Conservation (phyloP, 1,284 basidiomycete genomes). For the Mycena sp. region DNA sequence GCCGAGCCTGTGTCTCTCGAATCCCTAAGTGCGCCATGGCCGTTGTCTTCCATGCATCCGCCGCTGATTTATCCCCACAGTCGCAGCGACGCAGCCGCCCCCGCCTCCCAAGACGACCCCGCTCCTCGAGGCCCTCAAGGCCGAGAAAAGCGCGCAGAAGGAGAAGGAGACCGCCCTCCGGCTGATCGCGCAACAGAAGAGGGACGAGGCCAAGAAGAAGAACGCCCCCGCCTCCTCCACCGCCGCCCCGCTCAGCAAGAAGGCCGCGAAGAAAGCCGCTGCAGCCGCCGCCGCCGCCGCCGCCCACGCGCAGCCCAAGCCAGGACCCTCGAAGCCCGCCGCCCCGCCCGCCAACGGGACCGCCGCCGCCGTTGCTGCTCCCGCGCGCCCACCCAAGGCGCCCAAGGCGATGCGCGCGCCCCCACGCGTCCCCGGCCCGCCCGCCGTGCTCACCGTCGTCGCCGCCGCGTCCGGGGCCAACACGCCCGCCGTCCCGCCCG, state of each 20-base stretch:
- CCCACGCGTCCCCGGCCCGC: constrained; percentile 15
- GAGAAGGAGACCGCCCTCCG: constrained; percentile 73
- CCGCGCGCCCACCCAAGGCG: constrained; percentile 20
- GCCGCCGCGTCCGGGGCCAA: constrained; percentile 34
- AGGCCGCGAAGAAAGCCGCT: constrained; percentile 53
- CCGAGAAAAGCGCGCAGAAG: constrained; percentile 76
- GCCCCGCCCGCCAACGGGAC: too few relatives aligned
- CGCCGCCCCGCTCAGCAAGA: too few relatives aligned
- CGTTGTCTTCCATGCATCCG: neutral
- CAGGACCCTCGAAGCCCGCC: too few relatives aligned
- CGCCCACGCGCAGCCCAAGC: too few relatives aligned
- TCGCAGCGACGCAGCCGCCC: constrained; percentile 64
- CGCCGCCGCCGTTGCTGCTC: too few relatives aligned
- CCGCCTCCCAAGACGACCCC: constrained; percentile 84
- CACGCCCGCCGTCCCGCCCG: constrained; percentile 16
- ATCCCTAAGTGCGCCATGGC: constrained; percentile 65
- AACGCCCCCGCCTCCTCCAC: constrained; percentile 8
- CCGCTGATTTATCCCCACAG: constrained; percentile 44
- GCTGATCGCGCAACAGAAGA: constrained; percentile 75
- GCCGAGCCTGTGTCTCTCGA: constrained; percentile 70
- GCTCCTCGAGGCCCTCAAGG: constrained; percentile 87
- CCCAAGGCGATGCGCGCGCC: constrained; percentile 5
- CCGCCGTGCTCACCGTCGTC: constrained; percentile 19
- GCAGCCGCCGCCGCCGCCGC: constrained; percentile 34
- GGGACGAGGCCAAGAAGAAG: constrained; percentile 48